Evolutionary conservation across 768 basidiomycete genomes (phyloP), one percentile per base, ranked within the genome.

Genomic region (Podaxis sp.): DNA sequence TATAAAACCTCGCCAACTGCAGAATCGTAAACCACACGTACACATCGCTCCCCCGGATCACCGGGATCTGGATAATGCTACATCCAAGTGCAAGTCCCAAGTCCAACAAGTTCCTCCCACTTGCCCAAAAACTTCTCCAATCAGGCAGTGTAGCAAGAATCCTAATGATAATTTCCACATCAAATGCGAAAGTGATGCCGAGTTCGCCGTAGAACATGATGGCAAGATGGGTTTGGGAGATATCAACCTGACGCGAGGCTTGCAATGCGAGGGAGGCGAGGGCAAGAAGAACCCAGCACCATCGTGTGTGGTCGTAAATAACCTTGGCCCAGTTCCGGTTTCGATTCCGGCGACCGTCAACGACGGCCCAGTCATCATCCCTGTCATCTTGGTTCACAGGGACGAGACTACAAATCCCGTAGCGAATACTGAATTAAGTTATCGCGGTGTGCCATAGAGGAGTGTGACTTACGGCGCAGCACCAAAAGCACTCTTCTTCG

Each of bases 11-110:
- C 65, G 79, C 78, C 13, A 97, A 76, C 70, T 93, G 91, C 66
- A 98, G 91, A 32, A 90, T 80, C 2, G 92, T 96, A 64, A 97
- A 80, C 96, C 96, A 98, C 0, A 88, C 83, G 68, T 95, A 96
- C 2, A 86, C 77, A 5, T 66, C 61, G 4, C 88, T 87, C 7
- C 79, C 62, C 56, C 82, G 81, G 23, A 98, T 87, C 14, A 68
- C 79, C 0, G 96, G 95, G 32, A 97, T 88, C 70, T 95, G 93
- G 13, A 97, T 91, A 66, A 95, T 74, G 50, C 80, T 88, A 10
- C 88, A 86, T 0, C 80, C 82, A 40, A 96, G 69, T 0, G 91
- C 95, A 16, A 98, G 79, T 2, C 85, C 71, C 25, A 87, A 69
- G 70, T 98, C 96, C 44, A 95, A 72, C 77, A 81, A 82, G 67